Percentiles rank a stretch among this genome's conserved stretches.
Evolutionary conservation across 2,329 filamentous ascomycete genomes (phyloP).

Genomic region (Byssothecium circinans): DNA sequence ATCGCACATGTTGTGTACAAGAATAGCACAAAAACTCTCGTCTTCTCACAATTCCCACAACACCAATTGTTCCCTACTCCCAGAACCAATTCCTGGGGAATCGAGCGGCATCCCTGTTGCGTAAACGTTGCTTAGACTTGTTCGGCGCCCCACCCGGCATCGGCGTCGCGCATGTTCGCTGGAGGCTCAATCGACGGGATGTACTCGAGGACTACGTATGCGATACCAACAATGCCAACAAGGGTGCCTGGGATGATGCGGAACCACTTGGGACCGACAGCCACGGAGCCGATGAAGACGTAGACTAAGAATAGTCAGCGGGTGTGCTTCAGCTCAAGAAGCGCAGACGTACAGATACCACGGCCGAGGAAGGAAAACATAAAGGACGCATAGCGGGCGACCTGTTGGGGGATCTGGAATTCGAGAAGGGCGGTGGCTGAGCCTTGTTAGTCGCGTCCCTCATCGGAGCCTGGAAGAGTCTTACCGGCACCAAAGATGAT

Average conservation of each 20-base stretch:
- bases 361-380: constrained; percentile 97
- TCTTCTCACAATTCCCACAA: not conserved
- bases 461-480: constrained; percentile 26
- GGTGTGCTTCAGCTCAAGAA: not conserved
- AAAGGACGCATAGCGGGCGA: constrained; percentile 93
- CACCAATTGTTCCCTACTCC: not conserved
- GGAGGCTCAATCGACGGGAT: constrained; percentile 56
- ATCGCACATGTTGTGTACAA: constrained; percentile 15
- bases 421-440: constrained; percentile 69
- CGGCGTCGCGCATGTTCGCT: constrained; percentile 58
- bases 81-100: constrained; percentile 14
- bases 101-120: constrained; percentile 32
- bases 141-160: constrained; percentile 57
- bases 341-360: constrained; percentile 76
- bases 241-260: constrained; percentile 76
- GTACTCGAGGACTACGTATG: constrained; percentile 62
- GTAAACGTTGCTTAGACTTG: constrained; percentile 48
- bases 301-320: constrained; percentile 68
- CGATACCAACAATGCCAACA: constrained; percentile 76
- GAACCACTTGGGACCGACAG: constrained; percentile 68
- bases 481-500: constrained; percentile 86
- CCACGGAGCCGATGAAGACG: constrained; percentile 87
- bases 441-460: constrained; percentile 16
- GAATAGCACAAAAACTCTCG: constrained; percentile 11
- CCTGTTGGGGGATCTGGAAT: constrained; percentile 91